Evolutionary conservation across 306 rosid genomes (phyloP).

Genomic region (Glycine latifolia): DNA sequence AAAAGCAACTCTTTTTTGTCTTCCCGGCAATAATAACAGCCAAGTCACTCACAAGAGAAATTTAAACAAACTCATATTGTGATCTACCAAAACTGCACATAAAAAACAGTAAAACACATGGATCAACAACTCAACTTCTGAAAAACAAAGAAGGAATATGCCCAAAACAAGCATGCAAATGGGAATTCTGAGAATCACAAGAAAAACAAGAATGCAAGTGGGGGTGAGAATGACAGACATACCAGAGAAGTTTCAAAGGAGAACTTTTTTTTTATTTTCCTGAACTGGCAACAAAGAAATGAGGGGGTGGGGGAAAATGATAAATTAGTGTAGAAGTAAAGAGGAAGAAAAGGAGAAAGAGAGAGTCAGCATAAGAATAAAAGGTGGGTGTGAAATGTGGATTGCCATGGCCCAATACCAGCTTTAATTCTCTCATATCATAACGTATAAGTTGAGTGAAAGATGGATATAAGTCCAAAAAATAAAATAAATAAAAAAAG

Average conservation of each 20-base stretch:
- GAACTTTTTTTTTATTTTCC: slow-evolving; percentile 31
- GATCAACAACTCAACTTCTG: slow-evolving; percentile 3
- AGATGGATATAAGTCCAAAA: slow-evolving; percentile 14
- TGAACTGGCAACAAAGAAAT: slow-evolving; percentile 49
- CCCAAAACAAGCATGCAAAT: slow-evolving; percentile 29
- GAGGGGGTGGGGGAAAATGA: slow-evolving; percentile 40
- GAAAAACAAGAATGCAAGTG: slow-evolving; percentile 41
- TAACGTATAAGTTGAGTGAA: slow-evolving; percentile 7
- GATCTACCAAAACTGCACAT: slow-evolving; percentile 34
- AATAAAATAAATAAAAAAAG: not conserved
- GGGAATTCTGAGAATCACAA: slow-evolving; percentile 18
- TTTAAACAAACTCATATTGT: slow-evolving; percentile 1
- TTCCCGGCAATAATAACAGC: slow-evolving; percentile 19
- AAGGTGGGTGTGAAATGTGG: slow-evolving; percentile 78
- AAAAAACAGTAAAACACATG: slow-evolving; percentile 16
- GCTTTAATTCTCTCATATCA: slow-evolving; percentile 47
- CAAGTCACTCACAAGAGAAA: not conserved
- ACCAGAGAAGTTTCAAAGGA: slow-evolving; percentile 60
- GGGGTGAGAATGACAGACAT: slow-evolving; percentile 49
- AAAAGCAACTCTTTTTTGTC: slow-evolving; percentile 14
- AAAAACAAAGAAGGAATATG: slow-evolving; percentile 25
- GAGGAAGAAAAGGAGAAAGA: slow-evolving; percentile 65
- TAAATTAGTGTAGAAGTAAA: slow-evolving; percentile 59
- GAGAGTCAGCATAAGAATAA: slow-evolving; percentile 56
- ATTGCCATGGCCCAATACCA: slow-evolving; percentile 81